These are phyloP conservation scores for Fusarium buxicola DNA, from an alignment of 2,329 filamentous ascomycete genomes.

Conservation along the genomic window DNA sequence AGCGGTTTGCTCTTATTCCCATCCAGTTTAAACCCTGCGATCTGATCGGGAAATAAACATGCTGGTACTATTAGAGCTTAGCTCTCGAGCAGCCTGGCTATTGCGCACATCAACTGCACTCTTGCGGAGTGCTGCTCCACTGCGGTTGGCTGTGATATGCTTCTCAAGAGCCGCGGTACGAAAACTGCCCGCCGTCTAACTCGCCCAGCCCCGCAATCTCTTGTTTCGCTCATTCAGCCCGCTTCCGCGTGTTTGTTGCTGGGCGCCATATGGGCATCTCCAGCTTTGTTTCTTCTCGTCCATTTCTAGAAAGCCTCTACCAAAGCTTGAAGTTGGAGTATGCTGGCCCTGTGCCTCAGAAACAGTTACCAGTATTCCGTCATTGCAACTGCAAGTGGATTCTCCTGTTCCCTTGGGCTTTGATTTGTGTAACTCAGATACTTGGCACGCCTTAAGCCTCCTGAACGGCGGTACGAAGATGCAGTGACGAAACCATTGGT, in stretches of 20 bases:
- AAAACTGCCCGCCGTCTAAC: conserved; percentile 20
- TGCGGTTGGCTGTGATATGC: conserved; percentile 2
- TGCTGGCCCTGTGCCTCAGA: too few relatives aligned
- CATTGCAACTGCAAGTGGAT: too few relatives aligned
- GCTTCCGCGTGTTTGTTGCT: neutral
- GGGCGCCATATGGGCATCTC: neutral
- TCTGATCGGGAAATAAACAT: conserved; percentile 19
- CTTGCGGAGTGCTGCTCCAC: conserved; percentile 30
- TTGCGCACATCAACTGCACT: conserved; percentile 31
- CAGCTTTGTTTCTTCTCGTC: neutral
- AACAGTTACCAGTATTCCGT: too few relatives aligned
- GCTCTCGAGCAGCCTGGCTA: neutral
- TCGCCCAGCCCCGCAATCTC: conserved; percentile 9
- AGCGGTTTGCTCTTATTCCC: conserved; percentile 6
- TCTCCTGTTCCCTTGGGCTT: too few relatives aligned
- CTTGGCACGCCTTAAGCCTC: too few relatives aligned
- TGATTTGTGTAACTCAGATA: too few relatives aligned
- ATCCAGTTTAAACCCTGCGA: neutral
- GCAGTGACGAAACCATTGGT: too few relatives aligned
- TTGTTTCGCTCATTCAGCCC: neutral
- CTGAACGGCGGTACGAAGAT: too few relatives aligned
- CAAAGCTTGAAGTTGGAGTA: too few relatives aligned
- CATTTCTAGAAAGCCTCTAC: too few relatives aligned
- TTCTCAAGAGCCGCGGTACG: conserved; percentile 9
- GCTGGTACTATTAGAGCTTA: conserved; percentile 1